A percentile compares a stretch with the other conserved stretches of the same genome.
Evolutionary conservation across 805 yeast genomes (phyloP).

Genomic region (Cyberlindnera xishuangbannaensis): DNA sequence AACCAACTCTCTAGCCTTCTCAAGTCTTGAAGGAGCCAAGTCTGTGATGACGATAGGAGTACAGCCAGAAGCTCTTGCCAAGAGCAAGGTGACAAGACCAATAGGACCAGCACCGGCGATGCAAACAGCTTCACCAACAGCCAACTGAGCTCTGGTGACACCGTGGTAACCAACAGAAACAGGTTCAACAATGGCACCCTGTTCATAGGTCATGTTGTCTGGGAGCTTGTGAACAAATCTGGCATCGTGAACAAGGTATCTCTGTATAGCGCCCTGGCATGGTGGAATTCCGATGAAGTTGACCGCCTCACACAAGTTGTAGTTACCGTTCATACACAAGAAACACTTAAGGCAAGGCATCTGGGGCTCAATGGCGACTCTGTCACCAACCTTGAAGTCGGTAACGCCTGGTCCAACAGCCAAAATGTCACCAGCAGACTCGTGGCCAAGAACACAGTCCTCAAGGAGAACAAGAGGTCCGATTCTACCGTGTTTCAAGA

Average conservation of each 20-base stretch:
- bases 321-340: constrained; percentile 34
- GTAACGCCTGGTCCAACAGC: constrained; percentile 45
- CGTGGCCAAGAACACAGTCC: constrained; percentile 40
- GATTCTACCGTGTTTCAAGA: constrained; percentile 59
- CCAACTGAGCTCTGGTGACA: constrained; percentile 40
- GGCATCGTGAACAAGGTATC: constrained; percentile 30
- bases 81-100: constrained; percentile 41
- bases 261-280: constrained; percentile 34
- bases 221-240: constrained; percentile 34
- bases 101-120: constrained; percentile 59
- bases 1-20: constrained; percentile 39
- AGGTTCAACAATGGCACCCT: constrained; percentile 54
- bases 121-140: constrained; percentile 42
- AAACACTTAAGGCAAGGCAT: constrained; percentile 41
- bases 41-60: constrained; percentile 48
- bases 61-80: constrained; percentile 50
- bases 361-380: constrained; percentile 51
- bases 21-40: constrained; percentile 37
- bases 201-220: constrained; percentile 38
- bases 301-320: constrained; percentile 35
- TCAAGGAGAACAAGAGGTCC: constrained; percentile 38
- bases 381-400: constrained; percentile 39
- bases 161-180: constrained; percentile 50
- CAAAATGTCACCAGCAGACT: constrained; percentile 39
- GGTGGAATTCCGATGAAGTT: constrained; percentile 35